Evolutionary conservation across 2,329 filamentous ascomycete species (phyloP), one percentile per base, ranked within the genome.

Genomic region (Pseudogymnoascus sp.): DNA sequence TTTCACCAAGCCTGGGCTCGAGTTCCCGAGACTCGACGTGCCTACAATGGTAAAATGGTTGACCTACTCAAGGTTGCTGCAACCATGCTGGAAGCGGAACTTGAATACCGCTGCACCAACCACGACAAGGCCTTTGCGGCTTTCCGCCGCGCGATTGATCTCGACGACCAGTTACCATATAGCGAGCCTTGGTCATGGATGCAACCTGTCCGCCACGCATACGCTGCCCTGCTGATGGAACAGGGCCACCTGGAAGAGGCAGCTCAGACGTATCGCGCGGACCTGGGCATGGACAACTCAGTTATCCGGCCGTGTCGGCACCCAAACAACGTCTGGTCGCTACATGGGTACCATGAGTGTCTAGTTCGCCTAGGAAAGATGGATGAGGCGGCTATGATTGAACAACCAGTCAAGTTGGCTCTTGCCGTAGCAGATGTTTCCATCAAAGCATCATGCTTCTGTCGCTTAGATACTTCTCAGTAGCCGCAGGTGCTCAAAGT

Each of bases 151-250:
- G 79, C 85, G 0, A 82, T 88, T 19, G 67, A 72, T 1, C 75
- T 81, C 2, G 84, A 89, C 63, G 85, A 88, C 65, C 71, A 70
- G 0, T 75, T 90, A 26, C 82, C 82, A 0, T 90, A 88, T 62
- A 84, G 86, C 56, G 88, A 91, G 68, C 88, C 88, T 0, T 90
- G 86, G 86, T 85, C 84, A 0, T 90, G 87, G 86, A 89, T 90
- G 86, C 84, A 88, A 67, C 87, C 87, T 0, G 81, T 82, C 0
- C 76, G 86, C 2, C 87, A 90, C 69, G 86, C 86, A 0, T 85
- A 85, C 57, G 86, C 83, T 1, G 87, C 86, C 0, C 74, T 91
- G 3, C 69, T 89, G 28, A 75, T 89, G 10, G 87, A 90, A 67
- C 85, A 87, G 66, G 82, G 79, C 0, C 74, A 73, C n/a, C 73